These are phyloP conservation scores for Vigna unguiculata DNA, from an alignment of 306 rosid genomes.

Conservation along the genomic window DNA sequence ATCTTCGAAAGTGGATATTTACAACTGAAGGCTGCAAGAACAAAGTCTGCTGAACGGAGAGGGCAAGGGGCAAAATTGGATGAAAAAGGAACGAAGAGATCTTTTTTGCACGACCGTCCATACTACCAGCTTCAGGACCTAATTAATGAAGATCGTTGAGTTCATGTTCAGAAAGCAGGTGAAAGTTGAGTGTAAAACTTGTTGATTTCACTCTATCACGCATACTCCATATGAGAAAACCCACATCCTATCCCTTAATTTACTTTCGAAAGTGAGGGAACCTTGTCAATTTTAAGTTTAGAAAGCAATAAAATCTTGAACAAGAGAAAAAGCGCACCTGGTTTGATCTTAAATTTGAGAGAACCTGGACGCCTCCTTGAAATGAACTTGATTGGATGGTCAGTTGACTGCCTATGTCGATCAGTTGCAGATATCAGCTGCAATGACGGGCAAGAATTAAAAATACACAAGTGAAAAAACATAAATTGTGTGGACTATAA, in stretches of 20 bases:
- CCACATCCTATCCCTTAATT: background rate
- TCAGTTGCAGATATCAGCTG: conserved; percentile 92
- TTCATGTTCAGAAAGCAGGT: conserved; percentile 27
- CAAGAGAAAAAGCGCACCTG: conserved; percentile 64
- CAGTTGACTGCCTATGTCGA: conserved; percentile 92
- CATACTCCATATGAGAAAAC: conserved; percentile 12
- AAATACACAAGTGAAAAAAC: conserved; percentile 21
- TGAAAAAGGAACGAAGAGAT: conserved; percentile 87
- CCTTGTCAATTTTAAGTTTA: conserved; percentile 20
- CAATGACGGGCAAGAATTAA: conserved; percentile 39
- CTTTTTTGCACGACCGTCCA: conserved; percentile 81
- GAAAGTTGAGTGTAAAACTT: conserved; percentile 7
- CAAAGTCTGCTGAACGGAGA: conserved; percentile 82
- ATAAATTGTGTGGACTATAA: background rate
- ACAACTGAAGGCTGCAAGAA: conserved; percentile 82
- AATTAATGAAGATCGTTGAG: conserved; percentile 11
- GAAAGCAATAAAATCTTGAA: background rate
- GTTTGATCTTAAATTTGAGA: conserved; percentile 90
- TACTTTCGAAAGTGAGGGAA: background rate
- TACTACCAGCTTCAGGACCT: conserved; percentile 93
- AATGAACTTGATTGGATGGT: conserved; percentile 95
- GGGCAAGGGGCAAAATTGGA: conserved; percentile 89
- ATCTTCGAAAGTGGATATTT: conserved; percentile 92
- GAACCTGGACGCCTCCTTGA: conserved; percentile 76
- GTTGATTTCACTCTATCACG: background rate